Evolutionary conservation across 768 basidiomycete genomes (phyloP).

Genomic region (Gyrodon lividus): DNA sequence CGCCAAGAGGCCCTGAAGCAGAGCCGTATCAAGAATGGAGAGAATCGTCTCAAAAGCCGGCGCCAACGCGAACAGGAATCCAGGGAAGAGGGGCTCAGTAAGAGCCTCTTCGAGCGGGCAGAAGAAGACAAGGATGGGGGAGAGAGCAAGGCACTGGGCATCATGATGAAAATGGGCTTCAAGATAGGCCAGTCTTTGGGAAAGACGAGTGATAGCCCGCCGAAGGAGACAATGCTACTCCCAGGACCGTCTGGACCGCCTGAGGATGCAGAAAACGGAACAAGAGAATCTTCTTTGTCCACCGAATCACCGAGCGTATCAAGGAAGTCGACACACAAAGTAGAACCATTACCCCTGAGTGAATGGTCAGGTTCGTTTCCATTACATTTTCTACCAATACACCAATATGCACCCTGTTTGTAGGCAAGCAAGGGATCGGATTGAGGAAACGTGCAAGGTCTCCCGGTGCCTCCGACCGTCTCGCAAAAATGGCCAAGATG

Average conservation of each 20-base stretch:
- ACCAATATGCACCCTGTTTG: slow-evolving; percentile 8
- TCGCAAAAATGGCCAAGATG: slow-evolving; percentile 71
- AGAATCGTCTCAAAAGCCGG: slow-evolving; percentile 61
- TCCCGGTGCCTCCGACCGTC: slow-evolving; percentile 58
- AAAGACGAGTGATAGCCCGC: slow-evolving; percentile 26
- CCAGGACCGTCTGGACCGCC: slow-evolving; percentile 2
- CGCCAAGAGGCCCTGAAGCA: slow-evolving; percentile 64
- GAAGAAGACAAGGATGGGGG: slow-evolving; percentile 50
- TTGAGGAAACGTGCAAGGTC: slow-evolving; percentile 66
- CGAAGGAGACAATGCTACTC: slow-evolving; percentile 1
- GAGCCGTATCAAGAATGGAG: slow-evolving; percentile 62
- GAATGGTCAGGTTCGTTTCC: slow-evolving; percentile 75
- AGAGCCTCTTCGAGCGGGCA: slow-evolving; percentile 77
- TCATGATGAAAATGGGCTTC: slow-evolving; percentile 96
- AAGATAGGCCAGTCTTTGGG: slow-evolving; percentile 81
- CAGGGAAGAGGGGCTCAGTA: slow-evolving; percentile 73
- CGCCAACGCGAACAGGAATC: slow-evolving; percentile 69
- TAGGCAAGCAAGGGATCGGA: slow-evolving; percentile 81
- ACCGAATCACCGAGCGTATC: slow-evolving; percentile 1
- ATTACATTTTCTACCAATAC: neutral
- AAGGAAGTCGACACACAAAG: slow-evolving; percentile 40
- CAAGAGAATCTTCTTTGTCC: neutral
- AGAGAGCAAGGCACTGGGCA: slow-evolving; percentile 76
- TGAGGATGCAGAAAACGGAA: neutral
- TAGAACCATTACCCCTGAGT: slow-evolving; percentile 69